These are phyloP conservation scores for Ophiognomonia clavigignenti-juglandacearum DNA, from an alignment of 2,329 filamentous ascomycete genomes.

Conservation along the genomic window DNA sequence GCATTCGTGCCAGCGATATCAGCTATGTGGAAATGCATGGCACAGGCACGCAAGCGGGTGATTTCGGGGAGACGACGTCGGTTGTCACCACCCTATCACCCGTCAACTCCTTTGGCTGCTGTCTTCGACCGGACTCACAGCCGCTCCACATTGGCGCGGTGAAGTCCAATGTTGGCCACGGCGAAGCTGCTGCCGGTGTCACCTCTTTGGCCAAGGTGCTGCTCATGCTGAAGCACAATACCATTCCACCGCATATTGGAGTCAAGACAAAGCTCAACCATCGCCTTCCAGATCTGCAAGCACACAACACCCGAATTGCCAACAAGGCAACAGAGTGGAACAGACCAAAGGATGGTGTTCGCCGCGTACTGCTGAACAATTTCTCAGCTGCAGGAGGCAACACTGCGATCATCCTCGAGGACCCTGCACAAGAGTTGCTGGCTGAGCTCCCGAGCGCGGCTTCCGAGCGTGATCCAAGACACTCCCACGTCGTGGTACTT, in stretches of 20 bases:
- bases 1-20: slow-evolving; percentile 69
- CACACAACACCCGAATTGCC: slow-evolving; percentile 5
- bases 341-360: slow-evolving; percentile 7
- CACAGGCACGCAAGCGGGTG: slow-evolving; percentile 71
- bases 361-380: slow-evolving; percentile 56
- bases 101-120: slow-evolving; percentile 28
- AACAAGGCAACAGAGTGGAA: slow-evolving; percentile 35
- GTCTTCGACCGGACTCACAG: too few relatives aligned
- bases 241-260: slow-evolving; percentile 18
- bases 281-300: slow-evolving; percentile 21
- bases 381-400: slow-evolving; percentile 70
- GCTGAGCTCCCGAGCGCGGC: slow-evolving; percentile 3
- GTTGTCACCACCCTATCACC: slow-evolving; percentile 55
- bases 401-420: slow-evolving; percentile 60
- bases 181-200: slow-evolving; percentile 17
- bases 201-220: slow-evolving; percentile 20
- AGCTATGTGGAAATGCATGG: slow-evolving; percentile 87
- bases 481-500: slow-evolving; percentile 50
- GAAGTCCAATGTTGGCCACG: slow-evolving; percentile 34
- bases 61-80: slow-evolving; percentile 75
- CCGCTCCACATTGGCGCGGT: slow-evolving; percentile 57
- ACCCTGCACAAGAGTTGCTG: slow-evolving; percentile 31
- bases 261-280: slow-evolving; percentile 19
- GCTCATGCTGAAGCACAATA: slow-evolving; percentile 17
- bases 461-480: slow-evolving; percentile 46